Base-by-base conservation (phyloP, 2,329 filamentous ascomycete species). In the Emmonsiellopsis sp. region DNA sequence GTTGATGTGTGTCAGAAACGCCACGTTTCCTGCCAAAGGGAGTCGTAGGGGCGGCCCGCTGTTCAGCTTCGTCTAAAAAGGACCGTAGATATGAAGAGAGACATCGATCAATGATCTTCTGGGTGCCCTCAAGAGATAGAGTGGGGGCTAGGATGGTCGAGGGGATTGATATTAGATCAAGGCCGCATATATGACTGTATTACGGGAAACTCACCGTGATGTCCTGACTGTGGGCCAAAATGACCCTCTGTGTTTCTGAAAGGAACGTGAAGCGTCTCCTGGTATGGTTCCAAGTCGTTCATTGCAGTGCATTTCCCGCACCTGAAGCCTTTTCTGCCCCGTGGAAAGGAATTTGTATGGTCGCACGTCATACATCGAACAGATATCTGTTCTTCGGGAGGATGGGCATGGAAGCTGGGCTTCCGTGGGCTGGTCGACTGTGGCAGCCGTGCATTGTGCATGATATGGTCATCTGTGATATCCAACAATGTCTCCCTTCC, bases 321-420 rank as follows among this genome's bases (percentile, higher is more conserved):
- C 61, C 89, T 81, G 69, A 93, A 95, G 38, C 85, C 80, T 37
- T 80, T 80, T 57, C 90, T 71, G 51, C 85, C 81, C 57, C 79
- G 81, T 1, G 89, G 89, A 85, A 89, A 95, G 54, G 86, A 80
- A 59, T 94, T 85, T 53, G 84, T 81, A 52, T 86, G 86, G 62
- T 85, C 87, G 68, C 90, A 95, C 35, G 89, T 91, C 81, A 92
- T 90, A 67, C 90, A 95, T 61, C 82, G 84, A 20, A 88, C 86
- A 34, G 82, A 84, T 31, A 77, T 75, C 63, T 85, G 81, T 60
- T 88, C 82, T 60, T 78, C 81, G 58, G 76, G 74, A 16, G 72
- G 65, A n/a, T 70, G 67, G 52, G 64, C 58, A 40, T 62, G 62
- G 26, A 58, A 47, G 51, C 54, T 46, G 52, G 64, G 65, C 62